phyloP scores from a whole-genome alignment of 2,329 filamentous ascomycete genomes.

The Hypoxylon sp. region DNA sequence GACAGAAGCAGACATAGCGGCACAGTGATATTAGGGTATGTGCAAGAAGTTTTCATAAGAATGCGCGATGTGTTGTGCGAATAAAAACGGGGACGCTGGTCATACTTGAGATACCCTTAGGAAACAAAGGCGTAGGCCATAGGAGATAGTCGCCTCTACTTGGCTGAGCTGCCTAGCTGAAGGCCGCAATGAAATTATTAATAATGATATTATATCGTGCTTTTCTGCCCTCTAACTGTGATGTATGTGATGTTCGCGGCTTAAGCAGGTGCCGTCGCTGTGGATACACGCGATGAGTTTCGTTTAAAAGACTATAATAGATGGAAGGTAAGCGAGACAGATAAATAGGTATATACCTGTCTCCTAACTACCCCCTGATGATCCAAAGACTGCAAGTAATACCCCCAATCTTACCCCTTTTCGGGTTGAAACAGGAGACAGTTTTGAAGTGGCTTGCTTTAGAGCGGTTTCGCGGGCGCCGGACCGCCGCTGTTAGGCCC shows the following conservation, averaged over 20 bases:
- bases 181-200: constrained; percentile 28
- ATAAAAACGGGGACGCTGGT: constrained; percentile 28
- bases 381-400: constrained; percentile 6
- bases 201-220: constrained; percentile 27
- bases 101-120: constrained; percentile 39
- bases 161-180: not conserved
- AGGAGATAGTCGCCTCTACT: constrained; percentile 3
- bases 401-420: constrained; percentile 12
- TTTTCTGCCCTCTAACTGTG: too few species aligned
- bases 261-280: too few species aligned
- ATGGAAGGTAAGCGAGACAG: constrained; percentile 8
- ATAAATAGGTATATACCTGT: constrained; percentile 7
- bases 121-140: constrained; percentile 21
- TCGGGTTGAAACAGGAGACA: constrained; percentile 24
- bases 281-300: not conserved
- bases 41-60: constrained; percentile 25
- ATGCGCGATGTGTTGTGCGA: constrained; percentile 31
- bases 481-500: constrained; percentile 23
- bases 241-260: too few species aligned
- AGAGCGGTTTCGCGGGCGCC: constrained; percentile 25
- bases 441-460: constrained; percentile 18
- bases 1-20: constrained; percentile 14
- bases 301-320: constrained; percentile 2
- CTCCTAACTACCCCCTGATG: not conserved
- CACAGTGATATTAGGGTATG: constrained; percentile 20